Evolutionary conservation across 306 rosid genomes (phyloP), one percentile per base, ranked within the genome.

Genomic region (Ochetophila trinervis): DNA sequence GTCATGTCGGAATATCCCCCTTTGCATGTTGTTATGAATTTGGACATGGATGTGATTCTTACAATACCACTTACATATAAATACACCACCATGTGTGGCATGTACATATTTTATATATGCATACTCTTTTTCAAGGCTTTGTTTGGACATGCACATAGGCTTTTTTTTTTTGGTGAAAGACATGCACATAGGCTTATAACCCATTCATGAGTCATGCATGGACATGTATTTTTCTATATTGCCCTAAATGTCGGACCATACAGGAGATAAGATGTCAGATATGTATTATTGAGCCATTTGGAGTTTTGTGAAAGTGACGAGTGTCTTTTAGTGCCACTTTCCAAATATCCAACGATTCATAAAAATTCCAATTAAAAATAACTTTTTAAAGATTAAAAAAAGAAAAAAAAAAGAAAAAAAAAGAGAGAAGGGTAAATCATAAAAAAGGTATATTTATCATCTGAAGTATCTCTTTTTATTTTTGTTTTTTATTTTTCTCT

Each of bases 201-300:
- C 55, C 57, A 62, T 56, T 67, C 24, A 15, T 21, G 20, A 53
- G 32, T 27, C 53, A 8, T 42, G 40, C 21, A 63, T 71, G 32
- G 32, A 4, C 32, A 27, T 27, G 32, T 27, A 27, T 27, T 27
- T 27, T 27, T 27, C 2, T 67, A 50, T 34, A 20, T 72, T 48
- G 65, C 65, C 64, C 20, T 51, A 12, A 69, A 49, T 22, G 58
- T 30, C 18, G 63, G 37, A 18, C 52, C 74, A 20, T 17, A 63
- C 35, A 49, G 8, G n/a, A 53, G 75, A 61, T 16, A 12, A 53
- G 23, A 70, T 63, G 67, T 72, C 73, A 68, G 53, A 32, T 8
- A 34, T 53, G 63, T 80, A 84, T 79, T 69, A 76, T 84, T 79
- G 83, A 56, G 49, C n/a, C 59, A 27, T 66, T 55, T 68, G 71